Evolutionary conservation across 2,329 filamentous ascomycete genomes (phyloP).

Genomic region (Trichoderma afroharzianum): DNA sequence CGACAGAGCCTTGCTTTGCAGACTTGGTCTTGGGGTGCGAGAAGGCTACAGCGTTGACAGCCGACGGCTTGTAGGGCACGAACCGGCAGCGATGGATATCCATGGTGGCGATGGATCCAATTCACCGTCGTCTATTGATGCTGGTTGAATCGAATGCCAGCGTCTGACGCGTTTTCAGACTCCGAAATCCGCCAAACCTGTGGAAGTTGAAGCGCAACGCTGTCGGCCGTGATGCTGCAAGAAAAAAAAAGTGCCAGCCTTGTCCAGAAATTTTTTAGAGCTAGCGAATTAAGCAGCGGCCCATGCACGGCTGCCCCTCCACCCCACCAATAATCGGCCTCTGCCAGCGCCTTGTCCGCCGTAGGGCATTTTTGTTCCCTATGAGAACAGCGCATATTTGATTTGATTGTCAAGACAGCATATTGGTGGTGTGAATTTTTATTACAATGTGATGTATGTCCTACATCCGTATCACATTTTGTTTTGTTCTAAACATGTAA

Average conservation of each 20-base stretch:
- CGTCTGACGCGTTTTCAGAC: background rate
- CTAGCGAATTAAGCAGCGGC: constrained; percentile 33
- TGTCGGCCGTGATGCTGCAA: constrained; percentile 10
- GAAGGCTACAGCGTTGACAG: constrained; percentile 93
- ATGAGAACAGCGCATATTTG: background rate
- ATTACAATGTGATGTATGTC: background rate
- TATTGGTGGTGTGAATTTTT: background rate
- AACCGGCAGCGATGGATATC: constrained; percentile 97
- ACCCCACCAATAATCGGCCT: constrained; percentile 23
- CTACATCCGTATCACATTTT: too few species aligned
- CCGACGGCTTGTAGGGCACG: constrained; percentile 83
- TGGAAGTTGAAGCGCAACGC: constrained; percentile 10
- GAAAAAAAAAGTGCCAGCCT: constrained; percentile 30
- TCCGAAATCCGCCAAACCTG: constrained; percentile 20
- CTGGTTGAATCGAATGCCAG: background rate
- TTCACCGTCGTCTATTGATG: constrained; percentile 6
- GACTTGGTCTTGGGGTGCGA: constrained; percentile 63
- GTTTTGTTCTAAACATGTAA: too few species aligned
- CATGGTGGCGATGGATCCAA: constrained; percentile 50
- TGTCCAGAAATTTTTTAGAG: constrained; percentile 34
- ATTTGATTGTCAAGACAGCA: background rate
- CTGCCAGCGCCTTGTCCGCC: background rate
- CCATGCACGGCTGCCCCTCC: constrained; percentile 33
- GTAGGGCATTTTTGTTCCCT: background rate
- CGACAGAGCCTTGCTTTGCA: constrained; percentile 48